Evolutionary conservation across 1,284 basidiomycete species (phyloP).

Genomic region (Coniferiporia weirii): DNA sequence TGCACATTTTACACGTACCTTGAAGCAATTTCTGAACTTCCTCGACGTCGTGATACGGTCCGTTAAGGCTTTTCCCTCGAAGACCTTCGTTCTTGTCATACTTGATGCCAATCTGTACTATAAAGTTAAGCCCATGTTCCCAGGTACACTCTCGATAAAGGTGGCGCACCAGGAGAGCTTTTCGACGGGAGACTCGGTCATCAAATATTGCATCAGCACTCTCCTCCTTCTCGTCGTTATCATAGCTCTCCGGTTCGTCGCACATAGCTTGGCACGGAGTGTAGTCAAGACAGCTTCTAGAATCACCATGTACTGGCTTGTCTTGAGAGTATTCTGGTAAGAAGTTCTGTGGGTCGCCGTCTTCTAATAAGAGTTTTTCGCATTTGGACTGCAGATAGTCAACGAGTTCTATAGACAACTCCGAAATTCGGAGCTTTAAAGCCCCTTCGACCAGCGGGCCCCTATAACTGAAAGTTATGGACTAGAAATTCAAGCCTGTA

Average conservation of each 20-base stretch:
- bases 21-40: slow-evolving; percentile 15
- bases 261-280: background rate
- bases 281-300: background rate
- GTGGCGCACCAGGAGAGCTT: slow-evolving; percentile 11
- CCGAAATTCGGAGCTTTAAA: background rate
- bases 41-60: slow-evolving; percentile 17
- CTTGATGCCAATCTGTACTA: slow-evolving; percentile 10
- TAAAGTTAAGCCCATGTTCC: background rate
- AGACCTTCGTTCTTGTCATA: slow-evolving; percentile 2
- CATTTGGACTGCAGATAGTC: background rate
- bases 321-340: background rate
- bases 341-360: background rate
- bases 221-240: background rate
- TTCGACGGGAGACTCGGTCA: background rate
- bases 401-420: background rate
- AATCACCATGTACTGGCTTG: background rate
- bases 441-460: background rate
- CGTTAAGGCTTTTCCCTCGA: slow-evolving; percentile 8
- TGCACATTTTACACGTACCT: slow-evolving; percentile 6
- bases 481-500: background rate
- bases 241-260: background rate
- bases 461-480: background rate
- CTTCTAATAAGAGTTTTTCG: background rate
- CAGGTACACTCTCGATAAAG: background rate
- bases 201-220: background rate